Evolutionary conservation across 768 basidiomycete species (phyloP).

Genomic region (Lactarius quietus): DNA sequence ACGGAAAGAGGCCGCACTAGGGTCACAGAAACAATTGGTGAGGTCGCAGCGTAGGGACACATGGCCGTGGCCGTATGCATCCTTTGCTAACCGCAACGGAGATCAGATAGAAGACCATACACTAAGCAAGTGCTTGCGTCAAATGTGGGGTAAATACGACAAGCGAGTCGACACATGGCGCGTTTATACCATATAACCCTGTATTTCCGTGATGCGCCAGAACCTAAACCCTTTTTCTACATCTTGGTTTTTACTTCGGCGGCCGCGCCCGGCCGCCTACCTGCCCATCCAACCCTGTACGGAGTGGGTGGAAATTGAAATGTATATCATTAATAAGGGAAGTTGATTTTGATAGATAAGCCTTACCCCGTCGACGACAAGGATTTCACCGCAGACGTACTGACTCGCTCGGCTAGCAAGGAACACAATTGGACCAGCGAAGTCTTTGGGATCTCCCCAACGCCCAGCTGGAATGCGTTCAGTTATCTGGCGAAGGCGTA

Average conservation of each 20-base stretch:
- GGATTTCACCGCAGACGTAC: conserved; percentile 64
- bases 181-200: conserved; percentile 7
- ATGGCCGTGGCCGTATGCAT: not conserved
- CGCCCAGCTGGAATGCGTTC: conserved; percentile 67
- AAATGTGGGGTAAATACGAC: conserved; percentile 12
- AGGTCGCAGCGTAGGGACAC: not conserved
- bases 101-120: conserved; percentile 11
- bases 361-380: conserved; percentile 68
- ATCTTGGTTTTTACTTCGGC: conserved; percentile 1
- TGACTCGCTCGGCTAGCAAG: conserved; percentile 61
- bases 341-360: conserved; percentile 5
- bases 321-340: conserved; percentile 10
- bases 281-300: conserved; percentile 33
- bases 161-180: conserved; percentile 16
- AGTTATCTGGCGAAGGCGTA: conserved; percentile 60
- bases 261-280: conserved; percentile 18
- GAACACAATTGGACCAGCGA: conserved; percentile 64
- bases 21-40: not conserved
- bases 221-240: not conserved
- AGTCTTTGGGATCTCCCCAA: conserved; percentile 65
- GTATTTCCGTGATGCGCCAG: conserved; percentile 18
- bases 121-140: conserved; percentile 7
- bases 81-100: conserved; percentile 9
- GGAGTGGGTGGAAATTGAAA: conserved; percentile 8
- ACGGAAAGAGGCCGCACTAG: not conserved